A percentile compares a stretch with the other conserved stretches of the same genome.
These are phyloP conservation scores for Cinchona pubescens DNA, from an alignment of 257 asterid genomes.

Conservation along the genomic window DNA sequence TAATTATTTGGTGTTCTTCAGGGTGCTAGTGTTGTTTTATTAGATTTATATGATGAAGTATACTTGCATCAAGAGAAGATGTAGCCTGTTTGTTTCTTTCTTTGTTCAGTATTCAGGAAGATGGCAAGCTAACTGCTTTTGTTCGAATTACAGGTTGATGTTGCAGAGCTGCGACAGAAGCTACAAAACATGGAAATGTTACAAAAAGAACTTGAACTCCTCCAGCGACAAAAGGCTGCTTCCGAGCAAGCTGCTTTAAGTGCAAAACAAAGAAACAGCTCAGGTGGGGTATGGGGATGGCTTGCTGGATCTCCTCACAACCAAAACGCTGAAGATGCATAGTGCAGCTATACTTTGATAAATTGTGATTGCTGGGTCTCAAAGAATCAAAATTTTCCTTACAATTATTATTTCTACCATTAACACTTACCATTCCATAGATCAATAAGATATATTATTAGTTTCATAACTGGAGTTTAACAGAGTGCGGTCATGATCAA, in stretches of 20 bases:
- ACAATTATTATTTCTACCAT: neutral
- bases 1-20: neutral
- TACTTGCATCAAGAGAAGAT: neutral
- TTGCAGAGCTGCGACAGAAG: slow-evolving; percentile 93
- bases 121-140: slow-evolving; percentile 10
- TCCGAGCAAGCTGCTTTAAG: slow-evolving; percentile 82
- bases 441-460: slow-evolving; percentile 32
- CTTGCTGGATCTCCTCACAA: slow-evolving; percentile 75
- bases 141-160: slow-evolving; percentile 69
- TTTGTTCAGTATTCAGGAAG: neutral
- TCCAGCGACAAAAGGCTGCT: slow-evolving; percentile 90
- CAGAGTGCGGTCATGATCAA: slow-evolving; percentile 12
- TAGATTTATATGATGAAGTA: neutral
- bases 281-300: slow-evolving; percentile 98
- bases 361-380: slow-evolving; percentile 17
- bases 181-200: slow-evolving; percentile 75
- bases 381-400: slow-evolving; percentile 14
- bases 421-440: slow-evolving; percentile 25
- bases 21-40: neutral
- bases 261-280: slow-evolving; percentile 67
- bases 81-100: neutral
- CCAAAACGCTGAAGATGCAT: slow-evolving; percentile 41
- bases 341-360: slow-evolving; percentile 14
- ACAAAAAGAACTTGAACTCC: slow-evolving; percentile 88
- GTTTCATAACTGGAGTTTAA: slow-evolving; percentile 19